These are phyloP conservation scores for Sanghuangporus baumii DNA, from an alignment of 1,284 basidiomycete genomes.

Conservation along the genomic window DNA sequence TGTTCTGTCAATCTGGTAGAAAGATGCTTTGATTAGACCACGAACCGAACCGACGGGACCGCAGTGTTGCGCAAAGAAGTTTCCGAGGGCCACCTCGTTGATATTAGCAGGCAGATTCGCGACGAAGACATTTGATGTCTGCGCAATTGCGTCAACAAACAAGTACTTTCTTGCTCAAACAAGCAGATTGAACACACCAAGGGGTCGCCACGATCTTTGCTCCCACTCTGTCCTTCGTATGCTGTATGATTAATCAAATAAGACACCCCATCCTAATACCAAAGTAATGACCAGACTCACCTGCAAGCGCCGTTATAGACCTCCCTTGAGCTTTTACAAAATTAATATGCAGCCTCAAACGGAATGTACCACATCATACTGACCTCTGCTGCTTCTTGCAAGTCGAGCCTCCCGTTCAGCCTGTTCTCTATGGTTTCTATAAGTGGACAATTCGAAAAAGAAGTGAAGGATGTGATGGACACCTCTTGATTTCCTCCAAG, in stretches of 20 bases:
- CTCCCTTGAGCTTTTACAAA: conserved; percentile 34
- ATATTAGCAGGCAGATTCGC: conserved; percentile 84
- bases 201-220: conserved; percentile 82
- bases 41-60: conserved; percentile 58
- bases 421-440: conserved; percentile 64
- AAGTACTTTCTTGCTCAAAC: conserved; percentile 28
- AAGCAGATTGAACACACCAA: conserved; percentile 40
- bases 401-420: conserved; percentile 82
- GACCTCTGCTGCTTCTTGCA: conserved; percentile 58
- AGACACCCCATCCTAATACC: neutral
- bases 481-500: conserved; percentile 91
- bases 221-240: conserved; percentile 83
- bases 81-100: conserved; percentile 78
- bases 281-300: conserved; percentile 33
- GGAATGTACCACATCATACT: conserved; percentile 20
- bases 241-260: conserved; percentile 35
- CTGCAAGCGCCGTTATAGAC: conserved; percentile 84
- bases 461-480: conserved; percentile 16
- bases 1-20: neutral
- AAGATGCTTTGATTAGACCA: neutral
- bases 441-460: neutral
- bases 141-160: neutral
- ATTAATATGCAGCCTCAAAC: neutral
- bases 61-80: conserved; percentile 68
- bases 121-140: conserved; percentile 94